A percentile compares a stretch with the other conserved stretches of the same genome.
These are phyloP conservation scores for Fusarium sp. DNA, from an alignment of 2,329 filamentous ascomycete genomes.

Conservation along the genomic window DNA sequence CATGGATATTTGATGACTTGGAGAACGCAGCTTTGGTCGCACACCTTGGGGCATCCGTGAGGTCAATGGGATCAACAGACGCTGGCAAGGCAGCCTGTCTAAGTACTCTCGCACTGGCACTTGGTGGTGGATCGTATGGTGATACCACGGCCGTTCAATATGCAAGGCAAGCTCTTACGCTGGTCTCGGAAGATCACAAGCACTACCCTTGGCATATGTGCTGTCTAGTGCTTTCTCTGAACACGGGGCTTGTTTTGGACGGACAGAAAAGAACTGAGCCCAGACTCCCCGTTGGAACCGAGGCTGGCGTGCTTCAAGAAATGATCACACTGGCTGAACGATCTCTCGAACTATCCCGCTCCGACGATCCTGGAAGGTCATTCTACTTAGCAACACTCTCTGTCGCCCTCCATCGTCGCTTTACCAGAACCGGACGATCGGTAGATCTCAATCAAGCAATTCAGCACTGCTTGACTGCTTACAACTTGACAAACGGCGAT, in stretches of 20 bases:
- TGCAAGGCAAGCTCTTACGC: not conserved
- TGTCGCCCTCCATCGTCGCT: not conserved
- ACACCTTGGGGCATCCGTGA: not conserved
- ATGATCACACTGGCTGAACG: rapidly evolving
- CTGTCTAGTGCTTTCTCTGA: not conserved
- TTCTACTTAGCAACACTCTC: not conserved
- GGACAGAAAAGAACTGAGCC: rapidly evolving
- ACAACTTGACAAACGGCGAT: not conserved
- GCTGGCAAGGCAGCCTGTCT: not conserved
- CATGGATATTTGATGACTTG: not conserved
- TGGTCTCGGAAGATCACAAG: rapidly evolving
- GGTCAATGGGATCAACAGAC: not conserved
- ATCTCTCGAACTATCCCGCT: rapidly evolving
- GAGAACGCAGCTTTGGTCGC: not conserved
- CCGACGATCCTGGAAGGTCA: rapidly evolving
- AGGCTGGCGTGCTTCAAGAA: not conserved
- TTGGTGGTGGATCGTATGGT: not conserved
- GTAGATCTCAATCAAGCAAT: not conserved
- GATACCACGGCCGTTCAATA: not conserved
- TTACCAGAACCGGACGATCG: rapidly evolving
- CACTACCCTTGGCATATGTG: not conserved
- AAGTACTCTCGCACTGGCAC: not conserved
- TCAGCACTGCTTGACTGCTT: not conserved
- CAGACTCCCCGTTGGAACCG: rapidly evolving
- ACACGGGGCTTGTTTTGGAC: not conserved